phyloP scores from a whole-genome alignment of 2,329 filamentous ascomycete genomes.

The Colletotrichum euphorbiae region DNA sequence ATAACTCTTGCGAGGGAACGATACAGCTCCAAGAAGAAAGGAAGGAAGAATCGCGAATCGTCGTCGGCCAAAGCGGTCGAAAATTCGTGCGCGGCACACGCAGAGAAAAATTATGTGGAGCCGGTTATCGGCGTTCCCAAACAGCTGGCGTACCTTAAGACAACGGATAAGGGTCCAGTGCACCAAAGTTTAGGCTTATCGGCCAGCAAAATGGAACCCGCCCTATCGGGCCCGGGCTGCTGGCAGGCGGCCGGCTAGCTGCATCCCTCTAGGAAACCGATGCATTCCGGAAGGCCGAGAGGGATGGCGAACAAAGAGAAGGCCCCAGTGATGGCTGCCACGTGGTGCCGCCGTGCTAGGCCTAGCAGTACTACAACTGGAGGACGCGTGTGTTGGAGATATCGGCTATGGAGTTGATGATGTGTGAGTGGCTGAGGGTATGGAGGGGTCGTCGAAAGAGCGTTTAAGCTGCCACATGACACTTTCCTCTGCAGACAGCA shows the following conservation, averaged over 20 bases:
- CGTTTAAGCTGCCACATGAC: not conserved
- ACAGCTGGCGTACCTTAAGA: not conserved
- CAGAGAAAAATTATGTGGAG: slow-evolving; percentile 24
- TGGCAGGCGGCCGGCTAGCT: not conserved
- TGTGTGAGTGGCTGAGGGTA: slow-evolving; percentile 11
- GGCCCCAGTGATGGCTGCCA: slow-evolving; percentile 24
- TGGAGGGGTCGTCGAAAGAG: not conserved
- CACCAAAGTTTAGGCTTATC: not conserved
- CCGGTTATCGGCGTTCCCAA: slow-evolving; percentile 23
- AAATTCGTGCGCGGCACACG: slow-evolving; percentile 23
- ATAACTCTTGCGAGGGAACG: slow-evolving; percentile 25
- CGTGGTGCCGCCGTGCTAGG: slow-evolving; percentile 27
- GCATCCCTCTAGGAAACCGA: slow-evolving; percentile 12
- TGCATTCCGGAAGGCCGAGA: slow-evolving; percentile 25
- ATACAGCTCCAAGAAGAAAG: slow-evolving; percentile 19
- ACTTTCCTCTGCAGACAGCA: not conserved
- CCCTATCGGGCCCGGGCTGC: slow-evolving; percentile 1
- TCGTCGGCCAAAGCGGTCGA: slow-evolving; percentile 18
- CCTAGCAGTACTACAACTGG: slow-evolving; percentile 4
- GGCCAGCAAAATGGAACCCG: not conserved
- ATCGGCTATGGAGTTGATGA: not conserved
- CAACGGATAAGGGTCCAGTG: slow-evolving; percentile 28
- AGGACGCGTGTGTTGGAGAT: slow-evolving; percentile 1
- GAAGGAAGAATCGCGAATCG: not conserved
- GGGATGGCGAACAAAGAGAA: not conserved